Base-by-base conservation (phyloP, 352 stramenopile genomes). In the Stephanocyclus meneghinianus region DNA sequence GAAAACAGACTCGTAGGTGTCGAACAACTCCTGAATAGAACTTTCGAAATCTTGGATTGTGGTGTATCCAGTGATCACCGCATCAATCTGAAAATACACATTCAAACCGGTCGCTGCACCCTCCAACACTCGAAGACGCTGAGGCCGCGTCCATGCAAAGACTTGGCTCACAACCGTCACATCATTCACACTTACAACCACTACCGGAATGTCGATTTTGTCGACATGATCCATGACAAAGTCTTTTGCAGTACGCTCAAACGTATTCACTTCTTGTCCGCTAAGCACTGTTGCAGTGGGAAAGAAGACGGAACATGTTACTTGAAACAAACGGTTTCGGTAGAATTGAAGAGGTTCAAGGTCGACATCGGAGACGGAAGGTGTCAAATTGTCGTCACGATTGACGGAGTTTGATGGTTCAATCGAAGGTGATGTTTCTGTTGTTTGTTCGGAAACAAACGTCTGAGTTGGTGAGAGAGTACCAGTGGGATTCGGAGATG, bases 81-180 rank as follows among this genome's bases (percentile, higher is more conserved):
- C 29, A 18, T 62, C 53, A 44, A 62, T 40, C n/a, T 18, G 53
- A 42, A 62, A 62, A 11, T 62, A 62, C 11, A 62, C 53, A 62
- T 62, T 18, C 53, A 62, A n/a, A 18, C 53, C 53, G 11, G 26
- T 42, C 9, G 53, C 29, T 15, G 29, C 0, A 26, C 21, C 21
- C 1, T 26, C 21, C 21, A 26, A 26, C 21, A 26, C 21, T 26
- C 21, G 21, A 26, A 26, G 21, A 26, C 21, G 21, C 21, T 26
- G 21, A 26, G 21, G 21, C 21, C 21, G 21, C 1, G 21, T 26
- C 21, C 51, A 60, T 9, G 51, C 32, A 11, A 37, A 60, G 6
- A 60, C 51, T 37, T 60, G 51, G 16, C 51, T 60, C 10, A 60
- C 51, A 15, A 60, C 26, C 16, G 51, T 60, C 16, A 60, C 51